Conservation (phyloP, 768 basidiomycete genomes). For the Amanita phalloides region DNA sequence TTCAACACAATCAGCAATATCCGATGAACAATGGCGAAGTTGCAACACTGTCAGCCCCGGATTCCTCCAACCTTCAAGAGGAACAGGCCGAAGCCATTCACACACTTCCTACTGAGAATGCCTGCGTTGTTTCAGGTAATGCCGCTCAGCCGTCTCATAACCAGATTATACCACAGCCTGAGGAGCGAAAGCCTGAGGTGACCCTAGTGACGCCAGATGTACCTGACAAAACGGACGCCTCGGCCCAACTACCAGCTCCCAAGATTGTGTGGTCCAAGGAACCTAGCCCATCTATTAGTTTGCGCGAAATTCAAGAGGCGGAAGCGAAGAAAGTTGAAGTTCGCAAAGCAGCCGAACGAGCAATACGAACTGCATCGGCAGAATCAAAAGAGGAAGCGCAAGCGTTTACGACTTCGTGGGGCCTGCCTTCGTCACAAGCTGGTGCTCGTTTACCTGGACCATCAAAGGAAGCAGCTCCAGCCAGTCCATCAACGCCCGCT, state of each 20-base stretch:
- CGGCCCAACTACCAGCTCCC: constrained; percentile 9
- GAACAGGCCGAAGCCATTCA: constrained; percentile 2
- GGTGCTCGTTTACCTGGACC: constrained; percentile 34
- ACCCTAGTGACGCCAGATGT: neutral
- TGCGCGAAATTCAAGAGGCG: constrained; percentile 93
- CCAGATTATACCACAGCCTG: neutral
- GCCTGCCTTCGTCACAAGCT: constrained; percentile 74
- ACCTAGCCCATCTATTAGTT: constrained; percentile 41
- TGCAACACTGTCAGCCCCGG: neutral
- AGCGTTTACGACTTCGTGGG: constrained; percentile 70
- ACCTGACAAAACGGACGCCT: neutral
- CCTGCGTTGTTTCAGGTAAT: neutral
- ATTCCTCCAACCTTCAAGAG: neutral
- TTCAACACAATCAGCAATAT: constrained; percentile 46
- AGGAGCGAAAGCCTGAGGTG: neutral
- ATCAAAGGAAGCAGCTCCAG: constrained; percentile 29
- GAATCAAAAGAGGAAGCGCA: constrained; percentile 45
- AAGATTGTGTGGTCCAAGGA: constrained; percentile 62
- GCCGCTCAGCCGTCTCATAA: constrained; percentile 8
- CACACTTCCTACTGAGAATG: constrained; percentile 6
- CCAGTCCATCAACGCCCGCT: constrained; percentile 16
- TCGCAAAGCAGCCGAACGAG: constrained; percentile 60
- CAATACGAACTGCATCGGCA: constrained; percentile 32
- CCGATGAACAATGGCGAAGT: constrained; percentile 15
- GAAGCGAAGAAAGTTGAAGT: constrained; percentile 76